Evolutionary conservation across 1,139 yeast genomes (phyloP).

Genomic region (Hyphopichia buzzinii): DNA sequence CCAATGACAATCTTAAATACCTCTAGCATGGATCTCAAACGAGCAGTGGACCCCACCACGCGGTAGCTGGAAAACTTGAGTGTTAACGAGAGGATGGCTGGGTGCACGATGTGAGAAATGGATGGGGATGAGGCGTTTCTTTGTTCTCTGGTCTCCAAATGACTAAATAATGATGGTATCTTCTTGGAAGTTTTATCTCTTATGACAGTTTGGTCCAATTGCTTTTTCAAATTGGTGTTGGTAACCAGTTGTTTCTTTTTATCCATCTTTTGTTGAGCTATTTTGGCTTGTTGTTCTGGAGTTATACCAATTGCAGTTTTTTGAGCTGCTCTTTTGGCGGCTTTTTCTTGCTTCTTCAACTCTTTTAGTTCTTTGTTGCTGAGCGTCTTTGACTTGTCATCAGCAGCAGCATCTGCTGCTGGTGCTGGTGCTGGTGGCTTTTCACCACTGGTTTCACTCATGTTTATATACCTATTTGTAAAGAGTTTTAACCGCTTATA

Average conservation of each 20-base stretch:
- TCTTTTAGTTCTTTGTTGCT: constrained; percentile 86
- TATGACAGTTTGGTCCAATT: constrained; percentile 52
- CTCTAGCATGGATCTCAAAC: constrained; percentile 82
- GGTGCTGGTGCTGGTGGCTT: not conserved
- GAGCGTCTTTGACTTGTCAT: constrained; percentile 20
- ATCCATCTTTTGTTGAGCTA: constrained; percentile 42
- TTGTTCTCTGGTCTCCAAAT: constrained; percentile 80
- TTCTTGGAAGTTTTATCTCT: constrained; percentile 39
- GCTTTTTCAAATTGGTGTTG: constrained; percentile 54
- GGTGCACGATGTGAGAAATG: constrained; percentile 76
- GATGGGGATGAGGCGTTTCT: constrained; percentile 65
- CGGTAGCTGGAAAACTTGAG: constrained; percentile 80
- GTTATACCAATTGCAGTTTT: constrained; percentile 53
- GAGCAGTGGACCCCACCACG: constrained; percentile 84
- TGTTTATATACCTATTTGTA: too few species aligned
- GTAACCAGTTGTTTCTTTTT: constrained; percentile 37
- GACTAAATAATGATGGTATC: constrained; percentile 74
- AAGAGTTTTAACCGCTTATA: too few species aligned
- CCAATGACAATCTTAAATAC: constrained; percentile 79
- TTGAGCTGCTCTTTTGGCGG: constrained; percentile 79
- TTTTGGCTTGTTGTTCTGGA: constrained; percentile 40
- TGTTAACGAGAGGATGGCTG: constrained; percentile 75
- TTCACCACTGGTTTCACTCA: not conserved
- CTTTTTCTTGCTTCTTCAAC: constrained; percentile 82
- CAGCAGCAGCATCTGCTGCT: constrained; percentile 5